Base-by-base conservation (phyloP, 208 protist genomes). In the Acanthamoeba triangularis region DNA sequence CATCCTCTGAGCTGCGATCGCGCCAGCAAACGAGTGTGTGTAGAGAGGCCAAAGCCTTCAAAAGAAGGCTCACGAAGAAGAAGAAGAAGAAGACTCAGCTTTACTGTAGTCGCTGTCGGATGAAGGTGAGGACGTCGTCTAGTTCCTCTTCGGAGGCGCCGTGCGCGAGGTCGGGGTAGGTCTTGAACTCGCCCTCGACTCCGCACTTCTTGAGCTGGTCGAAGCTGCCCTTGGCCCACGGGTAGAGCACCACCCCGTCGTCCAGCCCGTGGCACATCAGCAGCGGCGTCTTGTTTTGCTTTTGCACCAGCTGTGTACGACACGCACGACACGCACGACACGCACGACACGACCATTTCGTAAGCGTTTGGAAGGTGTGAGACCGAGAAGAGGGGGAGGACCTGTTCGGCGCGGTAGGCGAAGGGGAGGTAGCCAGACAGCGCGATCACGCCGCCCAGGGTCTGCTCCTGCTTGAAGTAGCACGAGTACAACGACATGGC, bases 341-440 rank as follows among this genome's bases (percentile, higher is more conserved):
- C n/a, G n/a, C n/a, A n/a, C n/a, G n/a, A n/a, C n/a, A n/a, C n/a
- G n/a, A n/a, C n/a, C n/a, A n/a, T 7, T 76, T n/a, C 49, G 49
- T 11, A 52, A 52, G 63, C n/a, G 63, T 65, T 65, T 65, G 18
- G 59, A 16, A 65, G 23, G 23, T 65, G 59, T 65, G 52, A 37
- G 35, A 3, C 10, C n/a, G n/a, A n/a, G n/a, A n/a, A n/a, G 44
- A 8, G 30, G 74, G 20, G 37, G 74, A 84, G 47, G 3, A 90
- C 82, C 54, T 90, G 82, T n/a, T 56, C 49, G 41, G 52, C 44
- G 1, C 20, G 82, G 16, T 56, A 35, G 54, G 82, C 82, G 23
- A 90, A 90, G 54, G 82, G 82, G 54, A 90, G 82, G 52, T 90
- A 90, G n/a, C 82, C 82, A n/a, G 52, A 67, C 30, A 90, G 82